Evolutionary conservation across 192 early-diverging fungal genomes (phyloP).

Genomic region (Gamsiella multidivaricata): DNA sequence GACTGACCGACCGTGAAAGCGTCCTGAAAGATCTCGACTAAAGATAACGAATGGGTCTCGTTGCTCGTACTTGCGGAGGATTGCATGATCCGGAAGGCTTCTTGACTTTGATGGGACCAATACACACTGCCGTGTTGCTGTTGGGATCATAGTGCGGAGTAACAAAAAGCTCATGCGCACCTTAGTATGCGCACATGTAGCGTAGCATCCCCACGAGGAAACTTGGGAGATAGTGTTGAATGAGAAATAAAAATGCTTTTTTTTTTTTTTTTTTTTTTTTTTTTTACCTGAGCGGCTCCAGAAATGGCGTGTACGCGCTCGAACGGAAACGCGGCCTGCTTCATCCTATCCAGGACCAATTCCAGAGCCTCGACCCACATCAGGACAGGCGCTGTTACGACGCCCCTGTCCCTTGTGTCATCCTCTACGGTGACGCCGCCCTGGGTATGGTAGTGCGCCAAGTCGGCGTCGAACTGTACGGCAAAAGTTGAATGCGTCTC

Average conservation of each 20-base stretch:
- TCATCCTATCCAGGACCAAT: constrained; percentile 64
- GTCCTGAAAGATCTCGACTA: constrained; percentile 50
- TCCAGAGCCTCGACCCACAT: constrained; percentile 87
- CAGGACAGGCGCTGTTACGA: constrained; percentile 73
- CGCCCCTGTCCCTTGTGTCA: constrained; percentile 28
- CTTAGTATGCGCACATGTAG: too few species aligned
- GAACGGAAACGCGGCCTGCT: constrained; percentile 42
- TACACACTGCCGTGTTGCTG: constrained; percentile 91
- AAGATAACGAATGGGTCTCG: too few species aligned
- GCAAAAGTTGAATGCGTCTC: constrained; percentile 46
- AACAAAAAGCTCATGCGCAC: too few species aligned
- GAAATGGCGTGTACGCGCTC: constrained; percentile 64
- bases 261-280: too few species aligned
- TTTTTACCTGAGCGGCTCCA: constrained; percentile 77
- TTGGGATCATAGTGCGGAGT: neutral
- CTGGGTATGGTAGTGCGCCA: constrained; percentile 64
- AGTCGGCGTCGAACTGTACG: constrained; percentile 71
- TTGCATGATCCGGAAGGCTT: constrained; percentile 57
- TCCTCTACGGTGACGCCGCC: constrained; percentile 14
- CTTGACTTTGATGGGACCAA: constrained; percentile 67
- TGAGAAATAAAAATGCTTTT: too few species aligned
- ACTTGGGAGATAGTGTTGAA: too few species aligned
- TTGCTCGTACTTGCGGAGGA: too few species aligned
- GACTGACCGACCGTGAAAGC: constrained; percentile 69
- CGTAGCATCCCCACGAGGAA: too few species aligned